Conservation (phyloP, 495 filamentous ascomycete species). For the Rhypophila decipiens region DNA sequence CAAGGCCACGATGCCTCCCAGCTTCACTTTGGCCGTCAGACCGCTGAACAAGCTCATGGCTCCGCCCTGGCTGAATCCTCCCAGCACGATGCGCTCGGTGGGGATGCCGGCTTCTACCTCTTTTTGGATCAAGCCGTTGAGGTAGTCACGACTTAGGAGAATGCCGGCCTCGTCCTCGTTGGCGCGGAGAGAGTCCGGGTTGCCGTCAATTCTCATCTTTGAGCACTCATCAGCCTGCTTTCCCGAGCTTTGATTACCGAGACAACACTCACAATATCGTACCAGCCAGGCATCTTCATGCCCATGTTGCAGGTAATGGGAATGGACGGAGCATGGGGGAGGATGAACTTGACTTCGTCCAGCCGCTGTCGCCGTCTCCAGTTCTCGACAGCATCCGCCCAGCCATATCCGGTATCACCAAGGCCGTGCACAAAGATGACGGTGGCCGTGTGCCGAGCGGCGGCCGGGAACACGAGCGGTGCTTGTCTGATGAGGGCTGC, state of each 20-base stretch:
- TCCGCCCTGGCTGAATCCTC: conserved; percentile 55
- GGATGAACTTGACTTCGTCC: conserved; percentile 83
- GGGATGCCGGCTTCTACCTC: conserved; percentile 81
- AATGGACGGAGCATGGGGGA: conserved; percentile 87
- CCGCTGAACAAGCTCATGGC: conserved; percentile 55
- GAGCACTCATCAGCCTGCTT: no score
- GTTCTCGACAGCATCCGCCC: conserved; percentile 78
- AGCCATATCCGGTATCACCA: conserved; percentile 63
- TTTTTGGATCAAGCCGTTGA: conserved; percentile 74
- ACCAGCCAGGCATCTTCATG: conserved; percentile 87
- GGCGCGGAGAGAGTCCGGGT: conserved; percentile 38
- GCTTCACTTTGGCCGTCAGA: conserved; percentile 63
- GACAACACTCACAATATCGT: conserved; percentile 66
- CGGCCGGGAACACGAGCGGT: conserved; percentile 72
- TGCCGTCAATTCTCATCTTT: conserved; percentile 26
- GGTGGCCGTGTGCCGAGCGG: conserved; percentile 85
- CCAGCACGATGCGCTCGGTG: conserved; percentile 75
- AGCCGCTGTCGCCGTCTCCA: conserved; percentile 80
- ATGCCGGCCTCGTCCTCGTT: conserved; percentile 77
- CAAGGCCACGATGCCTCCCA: conserved; percentile 83
- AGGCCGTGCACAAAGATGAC: conserved; percentile 92
- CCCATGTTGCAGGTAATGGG: conserved; percentile 82
- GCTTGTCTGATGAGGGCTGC: conserved; percentile 20
- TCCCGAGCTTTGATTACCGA: background rate
- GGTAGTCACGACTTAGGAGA: conserved; percentile 60